Base-by-base conservation (phyloP, 495 filamentous ascomycete species). In the Lasiosphaeria miniovina region DNA sequence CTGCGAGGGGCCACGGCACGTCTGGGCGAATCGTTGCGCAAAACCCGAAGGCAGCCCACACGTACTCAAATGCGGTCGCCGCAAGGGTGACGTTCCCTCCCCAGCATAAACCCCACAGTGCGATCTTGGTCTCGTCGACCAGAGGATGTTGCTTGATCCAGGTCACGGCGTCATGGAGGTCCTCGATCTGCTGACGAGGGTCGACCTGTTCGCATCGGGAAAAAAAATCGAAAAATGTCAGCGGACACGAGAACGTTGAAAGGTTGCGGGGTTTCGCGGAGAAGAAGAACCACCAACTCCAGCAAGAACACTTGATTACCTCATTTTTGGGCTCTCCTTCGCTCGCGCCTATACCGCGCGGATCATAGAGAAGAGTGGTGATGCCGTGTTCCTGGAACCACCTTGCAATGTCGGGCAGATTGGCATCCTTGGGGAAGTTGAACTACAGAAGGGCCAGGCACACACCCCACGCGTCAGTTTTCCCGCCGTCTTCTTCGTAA, bases 1-100 rank as follows among this genome's bases (percentile, higher is more conserved):
- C 41, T 12, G 4, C 41, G 41, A 5, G 4, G 41, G 11, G 41
- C 6, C 41, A 45, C 41, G 41, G 41, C 43, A 14, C 43, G 6
- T 7, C 43, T 46, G 43, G 11, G 11, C 43, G 43, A 46, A 14
- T 41, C 38, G 38, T 41, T 41, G 38, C 38, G 14, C 38, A 8
- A 41, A 41, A 41, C 1, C 38, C 38, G 38, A 41, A 41, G 38
- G 3, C 38, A 41, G 38, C 38, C 38, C 38, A 52, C 9, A 52
- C 49, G 49, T 35, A 52, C 49, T 52, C 49, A 35, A 52, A 35
- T 1, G 49, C 49, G 7, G 49, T 34, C 7, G 49, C 49, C 17
- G 49, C 49, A 33, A 52, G 49, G 15, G 49, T 32, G 24, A 52
- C 49, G 49, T 52, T 52, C 11, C 49, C 49, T 11, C 49, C 49